These are phyloP conservation scores for Cladorrhinum sp. DNA, from an alignment of 2,329 filamentous ascomycete species.

Conservation along the genomic window DNA sequence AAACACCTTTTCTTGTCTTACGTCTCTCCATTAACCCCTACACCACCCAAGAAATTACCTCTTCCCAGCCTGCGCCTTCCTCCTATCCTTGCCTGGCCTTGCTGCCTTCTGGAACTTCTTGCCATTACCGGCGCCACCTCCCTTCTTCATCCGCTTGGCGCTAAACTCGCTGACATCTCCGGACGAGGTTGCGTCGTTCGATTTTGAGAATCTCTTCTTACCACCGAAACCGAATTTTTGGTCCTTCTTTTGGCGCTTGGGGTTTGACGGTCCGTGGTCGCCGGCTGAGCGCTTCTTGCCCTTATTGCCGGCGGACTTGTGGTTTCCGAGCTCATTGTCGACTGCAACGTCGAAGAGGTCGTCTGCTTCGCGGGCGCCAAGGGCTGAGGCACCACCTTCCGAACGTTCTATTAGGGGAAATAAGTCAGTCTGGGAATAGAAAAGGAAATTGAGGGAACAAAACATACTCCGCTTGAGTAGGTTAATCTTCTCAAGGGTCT, in stretches of 20 bases:
- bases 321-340: slow-evolving; percentile 56
- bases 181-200: slow-evolving; percentile 79
- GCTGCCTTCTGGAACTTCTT: slow-evolving; percentile 31
- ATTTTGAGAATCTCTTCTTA: slow-evolving; percentile 90
- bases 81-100: slow-evolving; percentile 50
- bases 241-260: slow-evolving; percentile 90
- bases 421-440: slow-evolving; percentile 23
- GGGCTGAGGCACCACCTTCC: slow-evolving; percentile 48
- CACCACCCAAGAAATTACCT: slow-evolving; percentile 24
- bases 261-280: slow-evolving; percentile 48
- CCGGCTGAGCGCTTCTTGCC: slow-evolving; percentile 42
- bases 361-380: slow-evolving; percentile 73
- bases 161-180: slow-evolving; percentile 80
- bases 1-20: too few relatives aligned
- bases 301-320: slow-evolving; percentile 12
- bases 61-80: slow-evolving; percentile 44
- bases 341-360: slow-evolving; percentile 90
- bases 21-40: not conserved
- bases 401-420: slow-evolving; percentile 67
- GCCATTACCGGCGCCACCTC: slow-evolving; percentile 26
- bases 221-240: slow-evolving; percentile 93
- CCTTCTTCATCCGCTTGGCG: slow-evolving; percentile 77
- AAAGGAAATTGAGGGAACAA: slow-evolving; percentile 10
- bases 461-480: slow-evolving; percentile 87
- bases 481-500: slow-evolving; percentile 94